These are phyloP conservation scores for Vinca minor DNA, from an alignment of 257 asterid species.

Conservation along the genomic window DNA sequence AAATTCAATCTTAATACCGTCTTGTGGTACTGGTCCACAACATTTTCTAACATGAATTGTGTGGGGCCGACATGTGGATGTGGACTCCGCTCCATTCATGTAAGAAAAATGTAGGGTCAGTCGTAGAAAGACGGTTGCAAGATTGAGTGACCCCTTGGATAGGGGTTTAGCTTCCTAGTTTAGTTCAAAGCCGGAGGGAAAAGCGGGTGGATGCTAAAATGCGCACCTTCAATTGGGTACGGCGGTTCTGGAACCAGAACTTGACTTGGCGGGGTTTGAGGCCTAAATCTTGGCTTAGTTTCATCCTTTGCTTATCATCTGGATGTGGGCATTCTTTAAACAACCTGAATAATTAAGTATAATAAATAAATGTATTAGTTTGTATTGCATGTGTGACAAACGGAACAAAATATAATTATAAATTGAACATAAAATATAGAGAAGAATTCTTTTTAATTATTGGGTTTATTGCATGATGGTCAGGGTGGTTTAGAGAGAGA, in stretches of 20 bases:
- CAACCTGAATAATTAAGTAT: slow-evolving; percentile 30
- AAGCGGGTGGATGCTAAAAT: slow-evolving; percentile 7
- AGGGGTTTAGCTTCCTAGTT: too few species aligned
- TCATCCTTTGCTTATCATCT: slow-evolving; percentile 80
- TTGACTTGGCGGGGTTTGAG: slow-evolving; percentile 92
- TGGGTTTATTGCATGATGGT: not conserved
- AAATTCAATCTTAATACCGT: too few species aligned
- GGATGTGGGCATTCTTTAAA: slow-evolving; percentile 98
- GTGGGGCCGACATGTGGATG: too few species aligned
- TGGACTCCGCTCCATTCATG: too few species aligned
- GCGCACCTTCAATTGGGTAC: slow-evolving; percentile 92
- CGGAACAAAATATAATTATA: too few species aligned
- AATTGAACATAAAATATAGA: not conserved
- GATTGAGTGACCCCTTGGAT: too few species aligned
- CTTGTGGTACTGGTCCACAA: too few species aligned
- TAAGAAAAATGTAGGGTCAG: too few species aligned
- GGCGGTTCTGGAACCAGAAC: slow-evolving; percentile 94
- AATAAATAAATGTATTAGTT: not conserved
- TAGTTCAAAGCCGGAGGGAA: too few species aligned
- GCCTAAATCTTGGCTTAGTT: slow-evolving; percentile 84
- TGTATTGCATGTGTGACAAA: slow-evolving; percentile 2
- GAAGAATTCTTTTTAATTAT: not conserved
- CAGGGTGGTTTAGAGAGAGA: too few species aligned
- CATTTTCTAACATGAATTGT: too few species aligned
- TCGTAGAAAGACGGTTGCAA: too few species aligned